A percentile compares a stretch with the other conserved stretches of the same genome.
Evolutionary conservation across 2,329 filamentous ascomycete species (phyloP).

Genomic region (Aspergillus japonicus): DNA sequence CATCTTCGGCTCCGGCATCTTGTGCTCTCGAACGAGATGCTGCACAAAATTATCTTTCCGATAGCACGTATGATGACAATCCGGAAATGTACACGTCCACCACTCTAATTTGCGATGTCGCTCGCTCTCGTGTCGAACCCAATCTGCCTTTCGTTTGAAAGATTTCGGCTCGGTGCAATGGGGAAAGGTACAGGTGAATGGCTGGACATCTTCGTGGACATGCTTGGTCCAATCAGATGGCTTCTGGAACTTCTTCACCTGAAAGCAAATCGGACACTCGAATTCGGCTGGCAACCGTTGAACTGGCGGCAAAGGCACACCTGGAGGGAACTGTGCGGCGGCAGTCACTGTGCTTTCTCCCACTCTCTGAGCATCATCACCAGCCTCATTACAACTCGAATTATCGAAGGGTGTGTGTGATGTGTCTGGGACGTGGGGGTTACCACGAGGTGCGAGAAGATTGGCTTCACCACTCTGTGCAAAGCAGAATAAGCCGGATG

Average conservation of each 20-base stretch:
- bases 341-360: slow-evolving; percentile 67
- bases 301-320: slow-evolving; percentile 80
- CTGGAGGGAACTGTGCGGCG: slow-evolving; percentile 75
- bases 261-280: slow-evolving; percentile 85
- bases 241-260: slow-evolving; percentile 80
- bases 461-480: slow-evolving; percentile 65
- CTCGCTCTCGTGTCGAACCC: slow-evolving; percentile 93
- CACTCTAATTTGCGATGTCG: slow-evolving; percentile 85
- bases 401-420: slow-evolving; percentile 55
- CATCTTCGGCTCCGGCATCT: slow-evolving; percentile 75
- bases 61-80: slow-evolving; percentile 79
- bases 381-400: slow-evolving; percentile 55
- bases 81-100: slow-evolving; percentile 81
- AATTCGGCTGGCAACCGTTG: slow-evolving; percentile 77
- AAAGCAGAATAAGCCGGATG: slow-evolving; percentile 62
- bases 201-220: slow-evolving; percentile 88
- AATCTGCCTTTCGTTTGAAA: slow-evolving; percentile 93
- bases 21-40: slow-evolving; percentile 88
- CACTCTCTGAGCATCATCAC: slow-evolving; percentile 64
- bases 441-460: slow-evolving; percentile 56
- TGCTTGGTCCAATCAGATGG: slow-evolving; percentile 97
- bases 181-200: slow-evolving; percentile 88
- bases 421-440: slow-evolving; percentile 58
- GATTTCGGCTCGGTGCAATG: slow-evolving; percentile 81
- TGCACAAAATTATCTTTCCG: slow-evolving; percentile 91